Evolutionary conservation across 495 filamentous ascomycete species (phyloP).

Genomic region (Mytilinidion resinicola): DNA sequence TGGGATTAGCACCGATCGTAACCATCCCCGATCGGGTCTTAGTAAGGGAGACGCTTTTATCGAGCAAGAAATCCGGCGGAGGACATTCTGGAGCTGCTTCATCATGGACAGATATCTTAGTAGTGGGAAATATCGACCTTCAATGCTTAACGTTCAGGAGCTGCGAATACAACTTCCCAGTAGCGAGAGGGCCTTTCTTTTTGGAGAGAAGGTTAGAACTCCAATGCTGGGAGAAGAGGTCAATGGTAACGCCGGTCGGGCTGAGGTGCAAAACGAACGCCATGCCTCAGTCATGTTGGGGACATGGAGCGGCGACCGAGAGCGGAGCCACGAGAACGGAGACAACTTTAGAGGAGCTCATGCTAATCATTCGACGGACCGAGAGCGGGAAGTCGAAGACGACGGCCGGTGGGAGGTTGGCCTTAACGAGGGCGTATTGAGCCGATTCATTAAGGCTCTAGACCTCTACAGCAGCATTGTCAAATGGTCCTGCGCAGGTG

Average conservation of each 20-base stretch:
- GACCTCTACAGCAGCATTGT: conserved; percentile 75
- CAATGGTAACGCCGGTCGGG: conserved; percentile 16
- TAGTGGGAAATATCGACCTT: conserved; percentile 66
- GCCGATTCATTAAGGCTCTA: conserved; percentile 68
- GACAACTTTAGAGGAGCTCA: conserved; percentile 40
- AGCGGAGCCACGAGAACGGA: conserved; percentile 31
- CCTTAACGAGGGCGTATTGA: conserved; percentile 62
- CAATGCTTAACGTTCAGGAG: conserved; percentile 61
- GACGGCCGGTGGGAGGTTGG: conserved; percentile 53
- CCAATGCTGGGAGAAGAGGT: conserved; percentile 30
- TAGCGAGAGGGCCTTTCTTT: conserved; percentile 59
- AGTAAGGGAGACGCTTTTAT: conserved; percentile 49
- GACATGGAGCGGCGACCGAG: conserved; percentile 1
- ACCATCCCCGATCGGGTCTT: conserved; percentile 12
- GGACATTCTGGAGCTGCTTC: conserved; percentile 83
- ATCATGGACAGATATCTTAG: conserved; percentile 74
- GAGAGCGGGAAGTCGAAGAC: conserved; percentile 21
- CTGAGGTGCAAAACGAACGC: conserved; percentile 21
- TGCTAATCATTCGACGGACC: conserved; percentile 27
- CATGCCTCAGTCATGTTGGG: conserved; percentile 17
- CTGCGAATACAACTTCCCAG: conserved; percentile 63
- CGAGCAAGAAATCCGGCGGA: conserved; percentile 66
- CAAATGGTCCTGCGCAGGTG: conserved; percentile 68
- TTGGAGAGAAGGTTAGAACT: conserved; percentile 56
- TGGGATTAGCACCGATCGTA: conserved; percentile 26